Percentiles rank a stretch among this genome's conserved stretches.
phyloP scores from a whole-genome alignment of 1,139 yeast species.

The Lodderomyces jiufengensis region DNA sequence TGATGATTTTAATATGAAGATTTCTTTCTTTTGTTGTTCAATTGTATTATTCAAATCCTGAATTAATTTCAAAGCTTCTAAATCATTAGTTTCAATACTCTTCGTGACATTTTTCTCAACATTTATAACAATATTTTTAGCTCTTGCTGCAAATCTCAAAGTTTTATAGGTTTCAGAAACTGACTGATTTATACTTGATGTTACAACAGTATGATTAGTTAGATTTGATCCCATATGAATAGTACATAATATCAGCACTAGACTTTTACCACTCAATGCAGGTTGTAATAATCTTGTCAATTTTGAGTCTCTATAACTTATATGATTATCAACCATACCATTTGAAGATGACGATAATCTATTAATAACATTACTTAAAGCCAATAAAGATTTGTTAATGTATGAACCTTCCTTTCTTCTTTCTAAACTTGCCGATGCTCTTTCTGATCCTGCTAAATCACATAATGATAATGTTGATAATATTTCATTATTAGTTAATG shows the following conservation, averaged over 20 bases:
- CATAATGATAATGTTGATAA: conserved; percentile 76
- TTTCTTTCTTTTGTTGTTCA: conserved; percentile 42
- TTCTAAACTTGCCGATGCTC: conserved; percentile 78
- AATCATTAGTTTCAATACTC: conserved; percentile 26
- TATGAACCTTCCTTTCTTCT: conserved; percentile 90
- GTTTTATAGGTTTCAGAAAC: conserved; percentile 82
- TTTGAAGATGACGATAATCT: conserved; percentile 51
- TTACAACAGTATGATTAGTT: too few relatives aligned
- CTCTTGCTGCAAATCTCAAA: conserved; percentile 87
- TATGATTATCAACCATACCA: conserved; percentile 41
- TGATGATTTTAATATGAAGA: conserved; percentile 22
- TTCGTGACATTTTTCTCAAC: conserved; percentile 54
- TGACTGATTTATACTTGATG: conserved; percentile 30
- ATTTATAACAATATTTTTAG: conserved; percentile 73
- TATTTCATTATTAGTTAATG: conserved; percentile 38
- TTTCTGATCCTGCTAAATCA: conserved; percentile 94
- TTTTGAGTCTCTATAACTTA: conserved; percentile 91
- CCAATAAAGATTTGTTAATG: conserved; percentile 84
- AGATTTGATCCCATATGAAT: conserved; percentile 53
- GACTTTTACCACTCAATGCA: conserved; percentile 81
- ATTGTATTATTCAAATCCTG: conserved; percentile 46
- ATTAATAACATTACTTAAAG: conserved; percentile 85
- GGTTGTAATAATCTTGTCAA: conserved; percentile 86
- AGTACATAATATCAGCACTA: conserved; percentile 87
- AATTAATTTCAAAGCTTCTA: conserved; percentile 44